Evolutionary conservation across 345 rosid genomes (phyloP), one percentile per base, ranked within the genome.

Genomic region (Melaleuca quinquenervia): DNA sequence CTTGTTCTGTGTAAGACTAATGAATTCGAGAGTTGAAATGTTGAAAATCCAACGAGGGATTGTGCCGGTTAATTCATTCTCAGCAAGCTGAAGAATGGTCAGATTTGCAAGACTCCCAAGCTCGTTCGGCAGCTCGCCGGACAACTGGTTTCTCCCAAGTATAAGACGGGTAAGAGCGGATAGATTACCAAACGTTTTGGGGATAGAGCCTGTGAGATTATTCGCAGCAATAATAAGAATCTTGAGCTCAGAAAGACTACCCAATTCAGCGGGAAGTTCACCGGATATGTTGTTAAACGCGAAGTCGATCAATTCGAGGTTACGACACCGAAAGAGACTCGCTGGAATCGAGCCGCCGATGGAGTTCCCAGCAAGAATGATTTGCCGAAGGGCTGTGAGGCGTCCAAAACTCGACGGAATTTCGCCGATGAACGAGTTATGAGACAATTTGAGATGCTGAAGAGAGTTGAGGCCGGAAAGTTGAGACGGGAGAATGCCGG

Each of bases 381-480:
- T 36, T 13, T 0, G 50, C 64, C 83, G 44, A 48, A 85, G 58
- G 50, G 32, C 50, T 82, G 84, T n/a, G 12, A 87, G 84, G 26
- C 22, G 62, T 12, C 83, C 85, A 41, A 84, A 55, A 20, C 54
- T 83, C 7, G 44, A 21, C 26, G 89, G 87, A 54, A 87, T 85
- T n/a, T 52, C 55, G 11, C 87, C 89, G 29, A 75, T n/a, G 62
- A 88, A 83, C 27, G 86, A 85, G 60, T 88, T 88, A 78, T 11
- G 76, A 45, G 21, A 3, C 32, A 88, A 83, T 45, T 85, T 16
- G 44, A 88, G 84, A n/a, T 13, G 5, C 50, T 44, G 74, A 6
- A 88, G 86, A 27, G 87, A 88, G 64, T 60, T 85, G 52, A 88
- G 89, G 15, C 85, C 27, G 85, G 89, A 88, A 21, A 88, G 86